phyloP scores from a whole-genome alignment of 2,329 filamentous ascomycete genomes.

The Cadophora gregata region DNA sequence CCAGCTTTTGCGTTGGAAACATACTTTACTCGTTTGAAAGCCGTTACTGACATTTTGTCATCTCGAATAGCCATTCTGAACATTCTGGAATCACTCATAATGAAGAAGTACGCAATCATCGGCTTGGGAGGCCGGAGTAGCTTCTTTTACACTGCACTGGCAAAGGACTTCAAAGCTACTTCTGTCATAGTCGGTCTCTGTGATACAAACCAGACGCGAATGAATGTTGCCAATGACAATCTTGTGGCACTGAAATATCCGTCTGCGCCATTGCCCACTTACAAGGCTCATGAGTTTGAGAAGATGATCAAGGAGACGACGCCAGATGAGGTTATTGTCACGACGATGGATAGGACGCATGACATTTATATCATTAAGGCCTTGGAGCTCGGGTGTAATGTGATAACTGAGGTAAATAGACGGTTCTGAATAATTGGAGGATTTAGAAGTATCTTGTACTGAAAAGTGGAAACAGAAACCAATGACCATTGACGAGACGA shows the following conservation, averaged over 20 bases:
- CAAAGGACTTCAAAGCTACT: slow-evolving; percentile 55
- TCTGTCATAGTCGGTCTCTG: slow-evolving; percentile 61
- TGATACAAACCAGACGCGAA: slow-evolving; percentile 65
- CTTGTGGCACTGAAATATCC: slow-evolving; percentile 50
- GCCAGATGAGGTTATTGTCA: slow-evolving; percentile 67
- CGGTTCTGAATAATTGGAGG: background rate
- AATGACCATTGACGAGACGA: slow-evolving; percentile 65
- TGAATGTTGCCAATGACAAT: slow-evolving; percentile 60
- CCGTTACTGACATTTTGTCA: background rate
- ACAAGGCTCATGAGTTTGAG: slow-evolving; percentile 60
- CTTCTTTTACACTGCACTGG: slow-evolving; percentile 66
- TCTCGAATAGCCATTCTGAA: background rate
- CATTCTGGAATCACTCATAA: background rate
- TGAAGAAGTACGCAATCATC: slow-evolving; percentile 57
- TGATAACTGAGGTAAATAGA: slow-evolving; percentile 56
- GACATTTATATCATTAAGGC: slow-evolving; percentile 64
- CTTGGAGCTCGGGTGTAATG: slow-evolving; percentile 63
- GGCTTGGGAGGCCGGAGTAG: slow-evolving; percentile 64
- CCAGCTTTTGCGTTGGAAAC: background rate
- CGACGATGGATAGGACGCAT: slow-evolving; percentile 67
- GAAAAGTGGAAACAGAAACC: slow-evolving; percentile 51
- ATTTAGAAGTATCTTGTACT: background rate
- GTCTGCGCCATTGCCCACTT: slow-evolving; percentile 57
- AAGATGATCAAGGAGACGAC: slow-evolving; percentile 61
- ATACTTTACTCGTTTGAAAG: background rate